Base-by-base conservation (phyloP, 257 asterid species). In the Coffea eugenioides region DNA sequence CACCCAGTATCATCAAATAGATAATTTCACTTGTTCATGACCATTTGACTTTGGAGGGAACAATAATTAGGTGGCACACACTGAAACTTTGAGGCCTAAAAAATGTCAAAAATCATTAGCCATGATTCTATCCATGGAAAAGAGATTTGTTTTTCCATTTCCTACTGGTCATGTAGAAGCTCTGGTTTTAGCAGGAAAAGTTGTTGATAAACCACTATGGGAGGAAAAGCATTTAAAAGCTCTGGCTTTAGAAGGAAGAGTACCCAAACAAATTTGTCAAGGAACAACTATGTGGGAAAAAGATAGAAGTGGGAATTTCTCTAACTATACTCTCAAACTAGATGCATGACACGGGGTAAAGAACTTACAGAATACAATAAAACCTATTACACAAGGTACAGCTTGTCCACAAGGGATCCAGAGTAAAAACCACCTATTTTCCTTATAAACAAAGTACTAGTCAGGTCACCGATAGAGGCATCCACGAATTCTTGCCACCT, bases 101-200 rank as follows among this genome's bases (percentile, higher is more conserved):
- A 74, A 21, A 31, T 54, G 61, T 52, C 31, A 34, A 18, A 56
- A 36, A 20, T 48, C 20, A 39, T 49, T 6, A 21, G 52, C 9
- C 12, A 18, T 66, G 57, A 54, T 21, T 25, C 27, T 31, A n/a
- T 49, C 77, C 66, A 73, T 27, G 77, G 51, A 73, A 73, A 73
- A 73, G 54, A 49, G 54, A 2, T 49, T 49, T 10, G 14, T 49
- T 8, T 49, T 49, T 8, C 13, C 13, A 12, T 49, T 49, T 49
- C 54, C 54, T 49, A 14, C 54, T 8, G 54, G 54, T 49, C 54
- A 12, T 49, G 13, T 39, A 39, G 34, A 39, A 39, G 43, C 43
- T 39, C 43, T 39, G 43, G 43, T 39, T 39, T 39, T 39, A 39
- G 43, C 43, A 39, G 43, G 43, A 39, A 39, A 4, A 39, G 43